Evolutionary conservation across 768 basidiomycete species (phyloP), one percentile per base, ranked within the genome.

Genomic region (Phanerochaete carnosa): DNA sequence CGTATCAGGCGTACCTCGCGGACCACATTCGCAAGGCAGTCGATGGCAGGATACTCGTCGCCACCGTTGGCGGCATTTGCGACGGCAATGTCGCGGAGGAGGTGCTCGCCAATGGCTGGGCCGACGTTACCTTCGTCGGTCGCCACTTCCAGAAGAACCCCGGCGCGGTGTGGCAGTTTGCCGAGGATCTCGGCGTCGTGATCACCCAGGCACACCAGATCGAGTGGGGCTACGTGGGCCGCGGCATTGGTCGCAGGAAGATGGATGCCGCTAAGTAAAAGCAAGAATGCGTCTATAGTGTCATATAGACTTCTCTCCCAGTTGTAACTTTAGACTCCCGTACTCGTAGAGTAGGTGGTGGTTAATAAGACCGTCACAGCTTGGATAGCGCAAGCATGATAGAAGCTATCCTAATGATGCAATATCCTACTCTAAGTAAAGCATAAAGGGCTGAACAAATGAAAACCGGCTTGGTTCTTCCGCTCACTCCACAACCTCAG

Each of bases 131-230:
- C 11, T 61, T 68, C 49, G 66, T 72, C 23, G 72, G 68, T 6
- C 52, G 72, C 43, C 75, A 77, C 55, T 87, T 88, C 75, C 80
- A 81, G 70, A 84, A 83, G 74, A 82, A 88, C 64, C 87, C 86
- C 0, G 81, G 79, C 0, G 63, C 72, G 2, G 76, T 77, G 16
- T 79, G 75, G 76, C 61, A 72, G 66, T 84, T 84, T 66, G 84
- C 85, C 1, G 81, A 84, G 23, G 82, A 85, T 43, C 67, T 87
- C 29, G 83, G 79, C 3, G 80, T 85, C 3, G 66, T 72, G 25
- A 72, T 83, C 22, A 73, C 75, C 22, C 25, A 77, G 7, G 79
- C 83, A 1, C 70, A 81, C 61, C 85, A 87, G 70, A 85, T 86
- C 49, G 75, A 76, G 50, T 86, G 85, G 84, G 76, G 39, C 19